Evolutionary conservation across 129 eudicot species (phyloP).

Genomic region (Pulicaria dysenterica): DNA sequence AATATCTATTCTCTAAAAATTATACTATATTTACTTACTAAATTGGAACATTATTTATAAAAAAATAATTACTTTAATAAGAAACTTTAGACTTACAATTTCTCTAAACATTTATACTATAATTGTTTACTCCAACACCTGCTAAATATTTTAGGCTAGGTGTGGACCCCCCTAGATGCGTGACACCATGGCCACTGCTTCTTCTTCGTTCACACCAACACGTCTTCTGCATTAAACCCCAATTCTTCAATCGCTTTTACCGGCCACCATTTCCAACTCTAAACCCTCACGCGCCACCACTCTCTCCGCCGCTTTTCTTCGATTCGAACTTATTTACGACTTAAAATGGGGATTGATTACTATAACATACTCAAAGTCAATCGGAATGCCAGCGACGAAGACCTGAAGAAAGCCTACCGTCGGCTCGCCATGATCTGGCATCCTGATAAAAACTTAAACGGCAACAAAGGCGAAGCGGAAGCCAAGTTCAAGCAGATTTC

Average conservation of each 20-base stretch:
- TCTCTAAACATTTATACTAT: too few species aligned
- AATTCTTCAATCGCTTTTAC: constrained; percentile 1
- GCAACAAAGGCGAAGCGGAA: constrained; percentile 67
- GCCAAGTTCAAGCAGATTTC: constrained; percentile 91
- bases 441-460: constrained; percentile 62
- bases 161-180: constrained; percentile 46
- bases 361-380: constrained; percentile 89
- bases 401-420: constrained; percentile 78
- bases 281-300: constrained; percentile 16
- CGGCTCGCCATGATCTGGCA: constrained; percentile 92
- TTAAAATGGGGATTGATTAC: constrained; percentile 74
- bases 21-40: too few species aligned
- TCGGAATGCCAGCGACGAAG: constrained; percentile 84
- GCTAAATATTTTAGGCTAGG: not conserved
- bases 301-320: not conserved
- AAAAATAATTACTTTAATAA: too few species aligned
- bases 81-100: too few species aligned
- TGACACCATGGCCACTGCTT: constrained; percentile 25
- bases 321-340: not conserved
- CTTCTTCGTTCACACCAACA: constrained; percentile 32
- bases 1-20: too few species aligned
- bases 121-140: too few species aligned
- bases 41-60: too few species aligned
- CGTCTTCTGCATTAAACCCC: constrained; percentile 28
- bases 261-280: constrained; percentile 13